A percentile compares a stretch with the other conserved stretches of the same genome.
Evolutionary conservation across 345 rosid genomes (phyloP).

Genomic region (Syzygium grande): DNA sequence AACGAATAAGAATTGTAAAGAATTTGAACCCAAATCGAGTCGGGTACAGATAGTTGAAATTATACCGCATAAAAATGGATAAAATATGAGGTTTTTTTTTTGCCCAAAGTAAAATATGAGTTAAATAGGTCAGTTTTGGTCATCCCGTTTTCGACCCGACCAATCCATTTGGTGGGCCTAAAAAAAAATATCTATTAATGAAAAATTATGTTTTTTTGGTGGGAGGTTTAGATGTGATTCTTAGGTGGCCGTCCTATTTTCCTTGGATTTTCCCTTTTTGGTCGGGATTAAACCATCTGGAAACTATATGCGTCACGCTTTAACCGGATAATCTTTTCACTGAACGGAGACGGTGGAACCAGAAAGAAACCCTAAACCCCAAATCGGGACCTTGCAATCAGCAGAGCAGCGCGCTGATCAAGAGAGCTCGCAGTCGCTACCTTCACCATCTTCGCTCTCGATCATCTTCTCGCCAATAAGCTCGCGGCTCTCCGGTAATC

Average conservation of each 20-base stretch:
- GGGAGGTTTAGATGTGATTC: background rate
- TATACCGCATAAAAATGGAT: too few species aligned
- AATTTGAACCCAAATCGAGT: accelerated
- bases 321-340: background rate
- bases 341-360: background rate
- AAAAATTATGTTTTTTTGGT: background rate
- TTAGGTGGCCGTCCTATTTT: background rate
- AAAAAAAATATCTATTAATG: background rate
- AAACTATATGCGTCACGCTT: background rate
- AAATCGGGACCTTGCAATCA: background rate
- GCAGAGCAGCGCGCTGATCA: background rate
- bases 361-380: background rate
- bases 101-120: too few species aligned
- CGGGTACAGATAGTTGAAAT: accelerated
- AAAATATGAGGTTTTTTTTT: too few species aligned
- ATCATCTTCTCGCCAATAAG: background rate
- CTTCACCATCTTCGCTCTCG: background rate
- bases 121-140: background rate
- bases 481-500: background rate
- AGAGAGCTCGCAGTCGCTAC: background rate
- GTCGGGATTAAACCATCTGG: background rate
- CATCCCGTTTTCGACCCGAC: accelerated
- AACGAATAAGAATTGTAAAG: background rate
- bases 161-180: background rate
- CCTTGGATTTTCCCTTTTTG: background rate